Evolutionary conservation across 768 basidiomycete genomes (phyloP).

Genomic region (Tephrocybe sp.): DNA sequence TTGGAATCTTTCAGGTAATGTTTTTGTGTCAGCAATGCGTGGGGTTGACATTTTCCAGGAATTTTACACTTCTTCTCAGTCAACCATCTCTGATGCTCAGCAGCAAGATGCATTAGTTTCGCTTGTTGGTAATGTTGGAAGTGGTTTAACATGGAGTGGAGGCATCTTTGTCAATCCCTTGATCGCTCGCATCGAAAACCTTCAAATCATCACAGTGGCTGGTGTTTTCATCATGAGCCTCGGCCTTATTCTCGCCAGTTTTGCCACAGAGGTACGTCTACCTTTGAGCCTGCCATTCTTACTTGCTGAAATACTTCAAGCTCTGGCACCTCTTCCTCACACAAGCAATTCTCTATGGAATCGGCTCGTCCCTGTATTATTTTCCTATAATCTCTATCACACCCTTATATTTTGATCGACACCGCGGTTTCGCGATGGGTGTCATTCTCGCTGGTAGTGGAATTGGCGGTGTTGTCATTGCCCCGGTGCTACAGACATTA

Average conservation of each 20-base stretch:
- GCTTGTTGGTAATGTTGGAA: conserved; percentile 40
- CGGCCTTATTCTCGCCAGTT: conserved; percentile 38
- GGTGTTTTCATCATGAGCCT: conserved; percentile 40
- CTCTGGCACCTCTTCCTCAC: conserved; percentile 43
- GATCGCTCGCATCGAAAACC: conserved; percentile 28
- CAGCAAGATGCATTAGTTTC: conserved; percentile 39
- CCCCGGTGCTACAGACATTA: conserved; percentile 34
- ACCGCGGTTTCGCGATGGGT: conserved; percentile 44
- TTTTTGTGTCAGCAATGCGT: neutral
- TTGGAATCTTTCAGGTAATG: conserved; percentile 40
- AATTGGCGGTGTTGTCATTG: conserved; percentile 41
- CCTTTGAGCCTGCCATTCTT: neutral
- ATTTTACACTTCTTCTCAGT: conserved; percentile 37
- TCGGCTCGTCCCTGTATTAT: conserved; percentile 42
- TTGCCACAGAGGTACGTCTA: conserved; percentile 27
- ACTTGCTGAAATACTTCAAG: conserved; percentile 15
- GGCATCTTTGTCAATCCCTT: conserved; percentile 41
- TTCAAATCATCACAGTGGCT: conserved; percentile 31
- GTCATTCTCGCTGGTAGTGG: conserved; percentile 38
- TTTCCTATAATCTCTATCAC: conserved; percentile 41
- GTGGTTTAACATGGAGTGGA: conserved; percentile 45
- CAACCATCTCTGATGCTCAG: conserved; percentile 30
- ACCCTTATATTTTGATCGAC: conserved; percentile 40
- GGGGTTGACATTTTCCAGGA: conserved; percentile 24
- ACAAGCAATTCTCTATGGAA: conserved; percentile 38